phyloP scores from a whole-genome alignment of 257 asterid species.

The Solanum ahanhuiri region DNA sequence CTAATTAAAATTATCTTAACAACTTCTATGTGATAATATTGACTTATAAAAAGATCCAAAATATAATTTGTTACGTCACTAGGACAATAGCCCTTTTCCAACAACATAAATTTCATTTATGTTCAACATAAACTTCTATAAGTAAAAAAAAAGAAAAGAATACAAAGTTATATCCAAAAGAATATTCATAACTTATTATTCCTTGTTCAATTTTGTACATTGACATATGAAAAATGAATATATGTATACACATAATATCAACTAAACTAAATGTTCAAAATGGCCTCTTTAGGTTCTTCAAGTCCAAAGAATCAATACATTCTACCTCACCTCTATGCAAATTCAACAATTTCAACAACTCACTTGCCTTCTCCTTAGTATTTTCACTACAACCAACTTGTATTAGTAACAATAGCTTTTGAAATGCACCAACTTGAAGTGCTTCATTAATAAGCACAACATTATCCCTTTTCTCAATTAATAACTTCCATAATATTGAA shows the following conservation, averaged over 20 bases:
- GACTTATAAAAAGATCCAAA: background rate
- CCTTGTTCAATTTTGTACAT: background rate
- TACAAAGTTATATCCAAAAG: background rate
- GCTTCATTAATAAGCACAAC: slow-evolving; percentile 20
- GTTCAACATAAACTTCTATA: background rate
- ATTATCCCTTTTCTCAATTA: slow-evolving; percentile 9
- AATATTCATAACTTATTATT: background rate
- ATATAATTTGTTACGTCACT: background rate
- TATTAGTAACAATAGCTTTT: slow-evolving; percentile 35
- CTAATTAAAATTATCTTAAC: background rate
- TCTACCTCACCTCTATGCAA: slow-evolving; percentile 18
- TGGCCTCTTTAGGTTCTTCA: slow-evolving; percentile 35
- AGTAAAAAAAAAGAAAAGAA: background rate
- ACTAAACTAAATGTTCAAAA: slow-evolving; percentile 10
- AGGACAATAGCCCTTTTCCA: background rate
- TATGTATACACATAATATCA: too few species aligned
- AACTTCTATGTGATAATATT: background rate
- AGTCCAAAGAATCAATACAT: slow-evolving; percentile 41
- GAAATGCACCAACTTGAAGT: slow-evolving; percentile 40
- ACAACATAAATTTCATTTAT: background rate
- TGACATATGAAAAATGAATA: background rate
- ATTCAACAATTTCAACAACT: slow-evolving; percentile 36
- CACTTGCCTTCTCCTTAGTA: slow-evolving; percentile 39
- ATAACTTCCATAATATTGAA: slow-evolving; percentile 33
- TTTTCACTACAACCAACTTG: slow-evolving; percentile 38